Evolutionary conservation across 106 monocot species (phyloP), one percentile per base, ranked within the genome.

Genomic region (Platanthera guangdongensis): DNA sequence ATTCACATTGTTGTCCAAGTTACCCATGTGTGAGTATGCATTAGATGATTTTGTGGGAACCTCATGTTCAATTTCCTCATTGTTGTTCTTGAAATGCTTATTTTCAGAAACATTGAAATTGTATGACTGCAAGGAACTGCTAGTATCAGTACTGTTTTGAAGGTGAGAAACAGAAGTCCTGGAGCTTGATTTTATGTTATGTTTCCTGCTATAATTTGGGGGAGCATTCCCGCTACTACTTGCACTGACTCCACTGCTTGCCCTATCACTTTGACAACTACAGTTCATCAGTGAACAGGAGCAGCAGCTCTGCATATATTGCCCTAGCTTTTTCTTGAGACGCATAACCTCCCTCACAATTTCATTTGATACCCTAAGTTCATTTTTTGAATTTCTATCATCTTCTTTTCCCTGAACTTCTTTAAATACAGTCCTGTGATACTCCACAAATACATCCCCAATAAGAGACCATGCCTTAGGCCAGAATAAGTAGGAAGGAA

Each of bases 191-290:
- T 92, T 99, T 83, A 83, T 88, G 22, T 54, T 85, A 22, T 84
- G 80, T 78, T 90, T 92, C 82, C 90, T 84, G 49, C 79, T 46
- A 49, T 86, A 83, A 51, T 64, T 51, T 57, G 75, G 69, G 10
- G 77, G 47, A 69, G 72, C 52, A 74, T 81, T 81, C 68, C 83
- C 72, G 52, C 72, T 99, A 82, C 99, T 94, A 80, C 94, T 99
- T 69, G 99, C 99, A 81, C 94, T 99, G 79, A 72, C 88, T 68
- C 94, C 94, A 84, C 99, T 99, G 74, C 80, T 94, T 75, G 81
- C 85, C 50, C 99, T 89, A 75, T 99, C 99, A 82, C 82, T 87
- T 78, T 88, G 85, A 76, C 99, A 99, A 57, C 99, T 94, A 76
- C 99, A 99, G 70, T 99, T 99, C 64, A 94, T 80, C 52, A 99